These are phyloP conservation scores for Phanerochaete carnosa DNA, from an alignment of 768 basidiomycete species.

Conservation along the genomic window DNA sequence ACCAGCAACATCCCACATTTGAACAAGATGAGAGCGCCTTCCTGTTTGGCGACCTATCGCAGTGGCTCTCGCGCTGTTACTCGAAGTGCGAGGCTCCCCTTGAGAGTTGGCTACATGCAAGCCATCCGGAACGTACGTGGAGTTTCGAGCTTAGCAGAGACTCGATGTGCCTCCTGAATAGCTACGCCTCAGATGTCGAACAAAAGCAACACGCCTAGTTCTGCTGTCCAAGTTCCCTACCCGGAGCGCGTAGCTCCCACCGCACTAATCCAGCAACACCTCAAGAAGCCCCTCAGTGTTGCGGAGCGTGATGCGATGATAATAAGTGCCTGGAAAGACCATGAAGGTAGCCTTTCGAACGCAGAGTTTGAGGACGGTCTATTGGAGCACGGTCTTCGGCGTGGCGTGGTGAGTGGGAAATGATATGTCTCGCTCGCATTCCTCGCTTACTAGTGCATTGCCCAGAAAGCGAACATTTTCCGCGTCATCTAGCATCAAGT, in stretches of 20 bases:
- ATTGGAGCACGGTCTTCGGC: conserved; percentile 15
- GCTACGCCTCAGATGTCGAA: no score
- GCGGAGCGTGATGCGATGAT: conserved; percentile 18
- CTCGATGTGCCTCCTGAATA: not conserved
- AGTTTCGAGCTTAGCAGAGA: no score
- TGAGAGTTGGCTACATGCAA: no score
- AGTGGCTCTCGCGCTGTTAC: no score
- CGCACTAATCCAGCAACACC: not conserved
- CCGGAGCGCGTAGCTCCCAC: not conserved
- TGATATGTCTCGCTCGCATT: not conserved
- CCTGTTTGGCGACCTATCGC: no score
- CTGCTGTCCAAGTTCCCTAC: not conserved
- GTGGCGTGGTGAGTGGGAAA: conserved; percentile 15
- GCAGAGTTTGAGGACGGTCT: conserved; percentile 18
- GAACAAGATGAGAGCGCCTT: no score
- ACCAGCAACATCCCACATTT: no score
- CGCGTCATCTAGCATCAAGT: not conserved
- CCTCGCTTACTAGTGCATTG: not conserved
- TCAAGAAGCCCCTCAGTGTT: conserved; percentile 7
- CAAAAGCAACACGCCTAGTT: not conserved
- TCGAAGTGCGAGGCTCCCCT: no score
- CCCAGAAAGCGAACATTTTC: conserved; percentile 22
- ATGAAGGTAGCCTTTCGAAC: conserved; percentile 17
- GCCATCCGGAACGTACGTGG: no score
- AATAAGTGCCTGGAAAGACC: conserved; percentile 18